Evolutionary conservation across 345 rosid genomes (phyloP), one percentile per base, ranked within the genome.

Genomic region (Populus alba): DNA sequence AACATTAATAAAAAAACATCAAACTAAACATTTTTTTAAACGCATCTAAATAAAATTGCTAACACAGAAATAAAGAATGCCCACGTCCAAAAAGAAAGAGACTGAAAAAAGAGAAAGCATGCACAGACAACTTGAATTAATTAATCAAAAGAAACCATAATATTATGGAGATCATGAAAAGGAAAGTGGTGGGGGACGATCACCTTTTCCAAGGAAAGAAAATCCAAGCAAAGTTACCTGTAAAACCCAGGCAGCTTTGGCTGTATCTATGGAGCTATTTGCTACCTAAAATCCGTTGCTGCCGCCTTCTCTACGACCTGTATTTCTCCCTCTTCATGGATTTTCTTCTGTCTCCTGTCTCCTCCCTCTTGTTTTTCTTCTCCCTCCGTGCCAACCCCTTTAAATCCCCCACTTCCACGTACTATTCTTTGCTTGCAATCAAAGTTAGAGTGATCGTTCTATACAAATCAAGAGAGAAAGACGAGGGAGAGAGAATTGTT

Each of bases 181-280:
- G 25, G 8, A 7, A 1, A 18, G 31, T 8, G 67, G 33, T 23
- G 55, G 31, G 11, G 61, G 13, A 22, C 10, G n/a, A 62, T 39
- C 82, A 38, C 17, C 53, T 27, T 47, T 33, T 67, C 53, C 75
- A 27, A 68, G 61, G 72, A 55, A 39, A 79, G 55, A 82, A 77
- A 79, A 75, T 75, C 85, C 84, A 81, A 80, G 77, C 5, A 12
- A 59, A 35, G 76, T 12, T 65, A 57, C 84, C 85, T 81, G 85
- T 70, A 81, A 83, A 78, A 73, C 84, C 84, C 78, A 83, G 68
- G 84, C 76, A 74, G 38, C 77, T 79, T 74, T 86, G 85, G 86
- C 86, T 78, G 45, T 76, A 73, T 86, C 37, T 38, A 18, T 76
- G 74, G 75, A 86, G 74, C 75, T 51, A 61, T 76, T 49, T 74